Percentiles rank a stretch among this genome's conserved stretches.
Evolutionary conservation across 2,329 filamentous ascomycete species (phyloP).

Genomic region (Dactylellina haptotyla): DNA sequence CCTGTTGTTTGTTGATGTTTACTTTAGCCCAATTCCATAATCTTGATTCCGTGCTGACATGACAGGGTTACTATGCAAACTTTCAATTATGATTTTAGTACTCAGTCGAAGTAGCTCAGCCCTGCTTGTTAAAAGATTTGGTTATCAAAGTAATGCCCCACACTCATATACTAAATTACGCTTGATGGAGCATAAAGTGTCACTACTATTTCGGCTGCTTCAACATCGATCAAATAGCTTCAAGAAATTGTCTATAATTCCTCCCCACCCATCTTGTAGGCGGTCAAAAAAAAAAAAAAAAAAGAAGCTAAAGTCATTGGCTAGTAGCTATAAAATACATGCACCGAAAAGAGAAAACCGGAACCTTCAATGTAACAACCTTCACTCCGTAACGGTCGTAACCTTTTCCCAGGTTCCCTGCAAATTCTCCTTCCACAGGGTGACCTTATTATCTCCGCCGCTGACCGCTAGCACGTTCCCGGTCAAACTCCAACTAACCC

Average conservation of each 20-base stretch:
- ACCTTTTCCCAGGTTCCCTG: constrained; percentile 97
- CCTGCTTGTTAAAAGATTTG: too few relatives aligned
- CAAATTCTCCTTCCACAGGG: constrained; percentile 97
- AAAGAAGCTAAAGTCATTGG: constrained; percentile 18
- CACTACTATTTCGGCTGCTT: too few relatives aligned
- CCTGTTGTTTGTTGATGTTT: too few relatives aligned
- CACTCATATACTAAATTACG: too few relatives aligned
- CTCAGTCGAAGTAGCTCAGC: too few relatives aligned
- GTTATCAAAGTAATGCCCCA: too few relatives aligned
- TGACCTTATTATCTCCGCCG: constrained; percentile 95
- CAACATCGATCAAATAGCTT: not conserved
- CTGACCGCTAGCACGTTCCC: constrained; percentile 95
- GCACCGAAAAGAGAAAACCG: not conserved
- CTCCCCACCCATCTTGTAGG: not conserved
- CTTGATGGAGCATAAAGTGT: too few relatives aligned
- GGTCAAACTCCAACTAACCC: constrained; percentile 96
- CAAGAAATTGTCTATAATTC: not conserved
- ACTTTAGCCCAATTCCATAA: too few relatives aligned
- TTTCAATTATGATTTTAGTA: too few relatives aligned
- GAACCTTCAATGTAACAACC: not conserved
- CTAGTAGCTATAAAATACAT: constrained; percentile 46
- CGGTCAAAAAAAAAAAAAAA: constrained; percentile 5
- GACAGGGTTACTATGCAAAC: too few relatives aligned
- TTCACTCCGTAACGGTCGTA: constrained; percentile 90
- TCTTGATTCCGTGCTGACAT: too few relatives aligned